Base-by-base conservation (phyloP, 306 rosid species). In the Vachellia pachyceras region DNA sequence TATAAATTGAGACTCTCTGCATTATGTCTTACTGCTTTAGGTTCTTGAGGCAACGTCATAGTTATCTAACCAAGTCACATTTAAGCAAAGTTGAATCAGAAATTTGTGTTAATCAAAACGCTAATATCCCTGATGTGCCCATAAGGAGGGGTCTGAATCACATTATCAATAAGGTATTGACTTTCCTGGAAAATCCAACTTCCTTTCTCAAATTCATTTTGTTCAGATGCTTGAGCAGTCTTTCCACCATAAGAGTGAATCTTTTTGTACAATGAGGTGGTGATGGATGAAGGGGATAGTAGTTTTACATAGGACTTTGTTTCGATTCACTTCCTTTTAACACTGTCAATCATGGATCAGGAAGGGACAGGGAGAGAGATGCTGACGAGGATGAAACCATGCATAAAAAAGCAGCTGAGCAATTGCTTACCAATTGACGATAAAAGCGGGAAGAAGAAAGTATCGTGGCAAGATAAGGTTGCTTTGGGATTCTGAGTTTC, bases 1-100 rank as follows among this genome's bases (percentile, higher is more conserved):
- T 23, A 61, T 69, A 17, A 52, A 41, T 82, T 57, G 18, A 72
- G 70, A 46, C 49, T 40, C 49, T 40, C 60, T 41, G 40, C 68
- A 1, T 61, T 33, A 33, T 40, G 69, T 33, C 40, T 73, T 79
- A 69, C 40, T 82, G 36, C 75, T 57, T 82, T 81, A 93, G 97
- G 78, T 89, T 91, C 85, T 87, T 93, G 84, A 88, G 94, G 80
- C 79, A 75, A 65, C 89, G 88, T 25, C 83, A 42, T 10, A 58
- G 9, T 8, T 45, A 83, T 83, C 69, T 91, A 52, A 70, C 57
- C 76, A 85, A 84, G 65, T 29, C 39, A 65, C 86, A 80, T 29
- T 39, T 41, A 61, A 57, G 60, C 55, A 61, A 82, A 80, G 75
- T 40, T 36, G 84, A 80, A 82, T 58, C 45, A 37, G 75, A 86